Evolutionary conservation across 805 yeast genomes (phyloP).

Genomic region (Phaffomyces thermotolerans): DNA sequence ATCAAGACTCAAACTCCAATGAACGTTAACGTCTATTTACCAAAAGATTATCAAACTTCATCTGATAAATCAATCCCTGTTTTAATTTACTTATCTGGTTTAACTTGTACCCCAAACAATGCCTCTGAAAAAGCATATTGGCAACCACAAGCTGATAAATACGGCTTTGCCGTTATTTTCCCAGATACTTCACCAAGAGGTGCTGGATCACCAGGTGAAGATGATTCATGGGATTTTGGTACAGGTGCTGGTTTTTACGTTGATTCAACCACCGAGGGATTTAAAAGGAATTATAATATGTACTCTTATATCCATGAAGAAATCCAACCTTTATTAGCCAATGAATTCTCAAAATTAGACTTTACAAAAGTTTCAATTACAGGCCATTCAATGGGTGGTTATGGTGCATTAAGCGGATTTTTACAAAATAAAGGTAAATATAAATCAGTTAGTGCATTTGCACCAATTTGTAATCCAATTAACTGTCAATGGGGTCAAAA

Average conservation of each 20-base stretch:
- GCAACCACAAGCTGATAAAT: conserved; percentile 70
- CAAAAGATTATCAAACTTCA: conserved; percentile 37
- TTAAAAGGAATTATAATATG: conserved; percentile 74
- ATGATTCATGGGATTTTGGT: conserved; percentile 85
- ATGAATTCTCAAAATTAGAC: conserved; percentile 41
- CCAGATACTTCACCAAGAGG: conserved; percentile 98
- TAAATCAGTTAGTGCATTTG: conserved; percentile 79
- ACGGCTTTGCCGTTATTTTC: conserved; percentile 81
- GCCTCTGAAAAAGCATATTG: conserved; percentile 90
- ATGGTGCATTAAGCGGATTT: conserved; percentile 74
- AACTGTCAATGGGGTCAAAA: conserved; percentile 83
- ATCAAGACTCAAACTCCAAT: conserved; percentile 55
- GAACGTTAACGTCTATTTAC: conserved; percentile 82
- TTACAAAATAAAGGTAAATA: conserved; percentile 65
- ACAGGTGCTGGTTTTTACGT: conserved; percentile 93
- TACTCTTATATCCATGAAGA: conserved; percentile 75
- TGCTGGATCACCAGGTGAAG: conserved; percentile 66
- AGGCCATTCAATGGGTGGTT: conserved; percentile 99
- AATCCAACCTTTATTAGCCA: conserved; percentile 40
- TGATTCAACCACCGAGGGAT: conserved; percentile 72
- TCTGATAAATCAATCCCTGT: conserved; percentile 51
- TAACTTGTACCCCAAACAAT: conserved; percentile 90
- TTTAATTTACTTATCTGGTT: conserved; percentile 73
- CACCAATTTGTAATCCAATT: conserved; percentile 82
- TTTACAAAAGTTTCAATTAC: conserved; percentile 62